Base-by-base conservation (phyloP, 2,329 filamentous ascomycete genomes). In the Chalaropsis ovoidea region DNA sequence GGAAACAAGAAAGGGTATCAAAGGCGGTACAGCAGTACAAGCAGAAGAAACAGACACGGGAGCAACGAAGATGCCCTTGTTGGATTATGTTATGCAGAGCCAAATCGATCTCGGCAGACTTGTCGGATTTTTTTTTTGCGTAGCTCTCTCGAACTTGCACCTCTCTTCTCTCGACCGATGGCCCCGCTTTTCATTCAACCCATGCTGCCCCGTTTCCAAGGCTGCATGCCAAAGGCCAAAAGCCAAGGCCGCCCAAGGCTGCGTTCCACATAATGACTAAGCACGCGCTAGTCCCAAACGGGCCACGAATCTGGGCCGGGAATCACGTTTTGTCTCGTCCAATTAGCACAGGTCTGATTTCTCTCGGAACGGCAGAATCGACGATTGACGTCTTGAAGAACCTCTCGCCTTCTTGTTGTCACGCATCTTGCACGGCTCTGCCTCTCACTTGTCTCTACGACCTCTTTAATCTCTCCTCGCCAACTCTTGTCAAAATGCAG, bases 401-500 rank as follows among this genome's bases (percentile, higher is more conserved):
- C 19, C 42, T 56, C 58, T 17, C 54, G 24, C 19, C 35, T 35
- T 41, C 24, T 61, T 61, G n/a, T 61, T 61, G n/a, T 64, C 45
- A 54, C 41, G 15, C 24, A 52, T 31, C 45, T 19, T 19, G 24
- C 54, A 35, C 54, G 54, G 54, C 54, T 39, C 10, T 58, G 54
- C 54, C 54, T 35, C 15, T 39, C 10, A 3, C 8, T 39, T 39
- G 24, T n/a, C 31, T n/a, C 54, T 58, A 31, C 31, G 2, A 58
- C 6, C 17, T 13, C 24, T 58, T 58, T 1, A 35, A n/a, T 39
- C 27, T 39, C 15, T 39, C 22, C 49, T 54, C 27, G 39, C 8
- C 54, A 35, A 58, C 27, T 11, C 69, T 63, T 68, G 65, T 68
- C 74, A 78, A 69, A 54, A 81, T 81, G 79, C 76, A 75, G 70